Evolutionary conservation across 306 rosid species (phyloP).

Genomic region (Hippophae tibetana): DNA sequence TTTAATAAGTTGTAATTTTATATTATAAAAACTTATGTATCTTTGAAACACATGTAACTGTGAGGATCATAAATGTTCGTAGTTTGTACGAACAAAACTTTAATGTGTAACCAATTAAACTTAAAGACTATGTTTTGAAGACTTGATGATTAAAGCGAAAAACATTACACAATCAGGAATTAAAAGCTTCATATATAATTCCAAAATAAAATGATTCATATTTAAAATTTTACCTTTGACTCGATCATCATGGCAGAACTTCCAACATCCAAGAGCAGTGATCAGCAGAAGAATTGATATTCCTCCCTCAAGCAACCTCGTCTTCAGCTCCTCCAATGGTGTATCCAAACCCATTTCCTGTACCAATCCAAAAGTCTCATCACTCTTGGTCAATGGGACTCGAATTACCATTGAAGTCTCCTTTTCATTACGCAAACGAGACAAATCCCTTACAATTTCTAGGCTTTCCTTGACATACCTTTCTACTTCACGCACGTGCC

Average conservation of each 20-base stretch:
- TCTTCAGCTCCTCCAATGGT: slow-evolving; percentile 39
- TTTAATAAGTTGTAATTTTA: no score
- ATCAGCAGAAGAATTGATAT: neutral
- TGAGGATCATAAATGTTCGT: no score
- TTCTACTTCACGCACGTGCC: neutral
- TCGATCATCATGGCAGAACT: neutral
- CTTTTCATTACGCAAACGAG: no score
- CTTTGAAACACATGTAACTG: no score
- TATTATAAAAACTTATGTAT: no score
- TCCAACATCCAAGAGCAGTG: neutral
- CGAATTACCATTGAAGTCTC: no score
- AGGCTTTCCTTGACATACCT: neutral
- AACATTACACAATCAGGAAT: neutral
- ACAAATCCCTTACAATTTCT: neutral
- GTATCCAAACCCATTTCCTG: slow-evolving; percentile 10
- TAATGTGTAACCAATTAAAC: no score
- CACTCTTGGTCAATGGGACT: no score
- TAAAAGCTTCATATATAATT: neutral
- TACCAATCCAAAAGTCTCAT: no score
- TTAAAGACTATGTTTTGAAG: no score
- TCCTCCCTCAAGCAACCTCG: neutral
- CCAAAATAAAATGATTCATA: neutral
- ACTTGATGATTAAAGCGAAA: neutral
- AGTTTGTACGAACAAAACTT: no score
- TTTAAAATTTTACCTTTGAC: neutral